phyloP scores from a whole-genome alignment of 2,329 filamentous ascomycete species.

The Sclerotinia glacialis region DNA sequence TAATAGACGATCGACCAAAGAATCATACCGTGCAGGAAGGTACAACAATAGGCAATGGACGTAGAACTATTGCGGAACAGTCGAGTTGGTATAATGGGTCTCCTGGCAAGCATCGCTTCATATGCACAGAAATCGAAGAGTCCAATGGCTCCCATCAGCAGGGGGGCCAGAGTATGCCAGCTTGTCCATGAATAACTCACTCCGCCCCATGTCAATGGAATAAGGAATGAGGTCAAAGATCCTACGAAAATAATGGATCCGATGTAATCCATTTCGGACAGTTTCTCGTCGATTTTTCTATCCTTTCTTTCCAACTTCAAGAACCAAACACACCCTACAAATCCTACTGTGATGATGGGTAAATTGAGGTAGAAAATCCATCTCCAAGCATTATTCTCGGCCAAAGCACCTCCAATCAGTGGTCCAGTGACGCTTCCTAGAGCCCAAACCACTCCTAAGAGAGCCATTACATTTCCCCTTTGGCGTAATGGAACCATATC shows the following conservation, averaged over 20 bases:
- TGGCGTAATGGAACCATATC: conserved; percentile 46
- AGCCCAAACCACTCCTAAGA: conserved; percentile 32
- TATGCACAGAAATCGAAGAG: conserved; percentile 53
- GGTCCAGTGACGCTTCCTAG: conserved; percentile 38
- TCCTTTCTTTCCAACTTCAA: conserved; percentile 27
- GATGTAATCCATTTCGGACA: conserved; percentile 54
- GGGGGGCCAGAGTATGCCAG: conserved; percentile 58
- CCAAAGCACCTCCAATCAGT: conserved; percentile 44
- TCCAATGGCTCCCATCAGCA: conserved; percentile 52
- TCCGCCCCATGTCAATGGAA: conserved; percentile 59
- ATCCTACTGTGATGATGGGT: conserved; percentile 28
- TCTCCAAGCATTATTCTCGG: conserved; percentile 39
- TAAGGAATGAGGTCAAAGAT: conserved; percentile 56
- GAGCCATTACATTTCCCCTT: conserved; percentile 41
- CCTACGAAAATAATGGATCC: conserved; percentile 60
- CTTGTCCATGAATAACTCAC: conserved; percentile 61
- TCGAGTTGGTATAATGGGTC: conserved; percentile 40
- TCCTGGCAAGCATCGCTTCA: conserved; percentile 40
- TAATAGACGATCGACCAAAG: conserved; percentile 54
- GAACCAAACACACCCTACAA: conserved; percentile 29
- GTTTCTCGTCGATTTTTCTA: conserved; percentile 38
- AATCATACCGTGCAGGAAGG: conserved; percentile 53
- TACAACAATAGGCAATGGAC: conserved; percentile 49
- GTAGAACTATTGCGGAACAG: conserved; percentile 46
- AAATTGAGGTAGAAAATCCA: conserved; percentile 34